Base-by-base conservation (phyloP, 129 eudicot species). In the Tagetes erecta region DNA sequence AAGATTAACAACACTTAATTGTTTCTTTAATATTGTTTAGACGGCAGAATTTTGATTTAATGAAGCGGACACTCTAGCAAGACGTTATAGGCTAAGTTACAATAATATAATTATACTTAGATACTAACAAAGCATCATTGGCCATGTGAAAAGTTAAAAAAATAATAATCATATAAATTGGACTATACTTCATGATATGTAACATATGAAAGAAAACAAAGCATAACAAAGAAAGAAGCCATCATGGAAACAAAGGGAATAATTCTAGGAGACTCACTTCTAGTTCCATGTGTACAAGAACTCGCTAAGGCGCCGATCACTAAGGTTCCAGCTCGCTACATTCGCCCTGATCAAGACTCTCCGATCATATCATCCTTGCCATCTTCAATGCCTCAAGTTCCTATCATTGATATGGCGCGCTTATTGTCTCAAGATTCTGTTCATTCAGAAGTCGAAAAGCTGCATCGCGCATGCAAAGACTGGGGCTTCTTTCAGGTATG, bases 241-340 rank as follows among this genome's bases (percentile, higher is more conserved):
- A 67, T 45, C 27, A 67, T 67, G 72, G 72, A 67, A 46, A 20
- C 57, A 44, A 67, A 67, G 56, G 72, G 55, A 42, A 4, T 10
- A n/a, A 2, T 45, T 31, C 53, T 27, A 42, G 71, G 56, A 44
- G 71, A 0, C 44, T 67, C 71, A 30, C 55, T 67, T 5, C 38
- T 31, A 10, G 71, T 67, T 11, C 71, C 71, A 42, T 42, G 13
- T 67, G 71, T 67, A 13, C 71, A 67, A 67, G 71, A 67, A 46
- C 53, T 67, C 3, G 71, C 8, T 27, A 67, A 67, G 71, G 71
- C 42, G 10, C 71, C 71, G 4, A n/a, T 67, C 12, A 67, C 53
- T 0, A 44, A 9, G 20, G 39, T 67, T 67, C 71, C 71, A 67
- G n/a, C 39, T 5, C n/a, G 71, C 38, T 67, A 67, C 10, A 44